Evolutionary conservation across 2,329 filamentous ascomycete species (phyloP).

Genomic region (Hypoxylon sp.): DNA sequence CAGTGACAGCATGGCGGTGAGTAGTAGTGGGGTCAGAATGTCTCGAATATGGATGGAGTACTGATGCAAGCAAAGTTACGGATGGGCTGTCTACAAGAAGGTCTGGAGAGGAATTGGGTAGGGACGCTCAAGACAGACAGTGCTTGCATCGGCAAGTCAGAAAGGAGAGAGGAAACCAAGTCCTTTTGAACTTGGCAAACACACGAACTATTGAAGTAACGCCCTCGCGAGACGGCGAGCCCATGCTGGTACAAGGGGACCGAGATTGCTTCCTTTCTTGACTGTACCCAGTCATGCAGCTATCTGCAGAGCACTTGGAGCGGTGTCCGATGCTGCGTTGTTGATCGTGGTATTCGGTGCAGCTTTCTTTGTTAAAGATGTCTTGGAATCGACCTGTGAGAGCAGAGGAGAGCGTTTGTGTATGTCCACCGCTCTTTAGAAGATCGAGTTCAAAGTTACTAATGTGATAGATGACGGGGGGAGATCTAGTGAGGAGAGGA

Average conservation of each 20-base stretch:
- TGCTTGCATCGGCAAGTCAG: slow-evolving; percentile 52
- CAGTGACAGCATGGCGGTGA: slow-evolving; percentile 72
- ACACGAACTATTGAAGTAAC: slow-evolving; percentile 54
- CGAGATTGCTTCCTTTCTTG: slow-evolving; percentile 58
- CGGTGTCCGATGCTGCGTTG: slow-evolving; percentile 55
- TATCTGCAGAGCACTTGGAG: slow-evolving; percentile 56
- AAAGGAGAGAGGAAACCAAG: slow-evolving; percentile 52
- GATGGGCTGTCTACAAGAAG: slow-evolving; percentile 47
- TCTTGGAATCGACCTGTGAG: slow-evolving; percentile 65
- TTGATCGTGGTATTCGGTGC: slow-evolving; percentile 60
- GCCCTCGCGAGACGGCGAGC: slow-evolving; percentile 54
- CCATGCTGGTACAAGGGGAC: slow-evolving; percentile 57
- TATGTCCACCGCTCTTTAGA: slow-evolving; percentile 65
- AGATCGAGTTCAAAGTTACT: slow-evolving; percentile 59
- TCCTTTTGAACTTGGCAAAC: slow-evolving; percentile 59
- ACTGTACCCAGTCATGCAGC: slow-evolving; percentile 59
- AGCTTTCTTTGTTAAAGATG: slow-evolving; percentile 63
- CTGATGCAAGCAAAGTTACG: slow-evolving; percentile 52
- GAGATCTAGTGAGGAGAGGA: slow-evolving; percentile 40
- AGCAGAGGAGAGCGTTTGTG: slow-evolving; percentile 63
- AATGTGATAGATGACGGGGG: slow-evolving; percentile 59
- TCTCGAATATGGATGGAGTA: slow-evolving; percentile 58
- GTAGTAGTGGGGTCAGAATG: slow-evolving; percentile 52
- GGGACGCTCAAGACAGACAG: slow-evolving; percentile 57
- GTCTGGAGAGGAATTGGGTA: slow-evolving; percentile 47